These are phyloP conservation scores for Parathielavia hyrcaniae DNA, from an alignment of 495 filamentous ascomycete species.

Conservation along the genomic window DNA sequence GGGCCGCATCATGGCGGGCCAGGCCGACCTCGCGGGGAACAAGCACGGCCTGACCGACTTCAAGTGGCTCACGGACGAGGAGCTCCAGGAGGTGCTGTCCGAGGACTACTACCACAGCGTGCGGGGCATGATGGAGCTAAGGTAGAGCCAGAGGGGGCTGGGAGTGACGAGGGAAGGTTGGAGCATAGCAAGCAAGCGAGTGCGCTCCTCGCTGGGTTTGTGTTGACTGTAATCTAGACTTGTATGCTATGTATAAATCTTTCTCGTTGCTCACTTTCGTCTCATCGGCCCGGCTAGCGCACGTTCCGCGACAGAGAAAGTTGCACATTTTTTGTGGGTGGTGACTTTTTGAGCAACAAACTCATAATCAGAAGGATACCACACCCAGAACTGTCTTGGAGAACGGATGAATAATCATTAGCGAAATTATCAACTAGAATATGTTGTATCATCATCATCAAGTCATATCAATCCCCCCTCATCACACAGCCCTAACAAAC, in stretches of 20 bases:
- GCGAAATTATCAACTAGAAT: not conserved
- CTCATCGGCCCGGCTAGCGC: not conserved
- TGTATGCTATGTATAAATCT: constrained; percentile 19
- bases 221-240: constrained; percentile 17
- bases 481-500: too few relatives aligned
- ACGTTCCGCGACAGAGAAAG: not conserved
- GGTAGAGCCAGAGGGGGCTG: constrained; percentile 11
- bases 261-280: not conserved
- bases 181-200: constrained; percentile 9
- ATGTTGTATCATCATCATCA: not conserved
- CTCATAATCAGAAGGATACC: too few relatives aligned
- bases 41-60: constrained; percentile 69
- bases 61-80: constrained; percentile 86
- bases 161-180: too few relatives aligned
- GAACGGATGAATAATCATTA: not conserved
- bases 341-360: too few relatives aligned
- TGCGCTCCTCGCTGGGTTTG: not conserved
- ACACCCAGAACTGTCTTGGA: too few relatives aligned
- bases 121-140: constrained; percentile 71
- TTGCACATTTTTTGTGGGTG: too few relatives aligned
- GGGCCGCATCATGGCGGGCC: constrained; percentile 91
- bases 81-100: constrained; percentile 60
- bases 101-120: constrained; percentile 64
- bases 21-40: constrained; percentile 72
- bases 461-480: too few relatives aligned